phyloP scores from a whole-genome alignment of 1,139 yeast species.

The Saccharomyces hybrid region DNA sequence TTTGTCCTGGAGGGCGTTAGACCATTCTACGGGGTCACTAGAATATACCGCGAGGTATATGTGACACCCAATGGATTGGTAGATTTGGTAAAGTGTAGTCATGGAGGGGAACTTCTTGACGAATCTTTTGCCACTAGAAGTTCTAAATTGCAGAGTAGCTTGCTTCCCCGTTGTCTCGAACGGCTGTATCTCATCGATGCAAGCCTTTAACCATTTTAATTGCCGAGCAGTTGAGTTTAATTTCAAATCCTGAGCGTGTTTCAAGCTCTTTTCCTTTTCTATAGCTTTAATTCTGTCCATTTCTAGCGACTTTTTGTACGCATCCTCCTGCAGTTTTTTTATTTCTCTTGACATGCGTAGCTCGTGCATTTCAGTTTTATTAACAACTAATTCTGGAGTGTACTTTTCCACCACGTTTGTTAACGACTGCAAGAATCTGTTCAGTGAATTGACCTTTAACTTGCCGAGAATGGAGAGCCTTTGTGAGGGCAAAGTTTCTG shows the following conservation, averaged over 20 bases:
- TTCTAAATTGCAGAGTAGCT: slow-evolving; percentile 39
- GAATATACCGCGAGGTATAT: slow-evolving; percentile 19
- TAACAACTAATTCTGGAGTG: slow-evolving; percentile 33
- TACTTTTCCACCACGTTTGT: slow-evolving; percentile 27
- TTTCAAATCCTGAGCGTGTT: slow-evolving; percentile 10
- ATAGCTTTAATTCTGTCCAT: slow-evolving; percentile 31
- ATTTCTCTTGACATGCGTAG: slow-evolving; percentile 33
- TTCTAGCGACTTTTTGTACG: slow-evolving; percentile 33
- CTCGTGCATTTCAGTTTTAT: slow-evolving; percentile 33
- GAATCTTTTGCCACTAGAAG: slow-evolving; percentile 55
- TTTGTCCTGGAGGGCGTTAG: slow-evolving; percentile 9
- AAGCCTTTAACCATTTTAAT: slow-evolving; percentile 21
- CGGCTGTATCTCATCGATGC: slow-evolving; percentile 10
- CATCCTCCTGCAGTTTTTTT: slow-evolving; percentile 35
- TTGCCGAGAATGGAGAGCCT: slow-evolving; percentile 31
- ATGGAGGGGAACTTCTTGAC: slow-evolving; percentile 47
- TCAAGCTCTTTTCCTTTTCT: slow-evolving; percentile 11
- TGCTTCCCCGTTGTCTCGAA: slow-evolving; percentile 11
- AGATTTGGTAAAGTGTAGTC: slow-evolving; percentile 52
- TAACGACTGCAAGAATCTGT: slow-evolving; percentile 28
- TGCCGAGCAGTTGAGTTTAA: slow-evolving; percentile 10
- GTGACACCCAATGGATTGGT: slow-evolving; percentile 51
- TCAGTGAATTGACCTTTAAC: slow-evolving; percentile 25
- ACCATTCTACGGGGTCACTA: slow-evolving; percentile 14
- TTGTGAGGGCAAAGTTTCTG: slow-evolving; percentile 25